Percentiles rank a stretch among this genome's conserved stretches.
phyloP scores from a whole-genome alignment of 2,329 filamentous ascomycete species.

The Clarireedia sp. region DNA sequence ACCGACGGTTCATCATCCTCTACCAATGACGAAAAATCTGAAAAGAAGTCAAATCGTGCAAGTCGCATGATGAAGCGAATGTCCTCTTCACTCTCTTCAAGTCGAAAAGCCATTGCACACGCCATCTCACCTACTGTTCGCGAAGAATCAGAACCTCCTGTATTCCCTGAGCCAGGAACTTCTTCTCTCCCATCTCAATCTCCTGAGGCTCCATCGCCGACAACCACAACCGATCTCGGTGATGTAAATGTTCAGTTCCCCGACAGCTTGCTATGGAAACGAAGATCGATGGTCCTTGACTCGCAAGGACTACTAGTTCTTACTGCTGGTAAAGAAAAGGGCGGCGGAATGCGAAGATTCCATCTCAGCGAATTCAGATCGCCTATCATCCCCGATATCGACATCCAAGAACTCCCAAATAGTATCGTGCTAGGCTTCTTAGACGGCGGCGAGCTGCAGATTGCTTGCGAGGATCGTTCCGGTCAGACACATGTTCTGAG shows the following conservation, averaged over 20 bases:
- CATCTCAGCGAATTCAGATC: slow-evolving; percentile 76
- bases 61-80: slow-evolving; percentile 55
- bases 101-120: slow-evolving; percentile 31
- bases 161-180: neutral
- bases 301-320: slow-evolving; percentile 76
- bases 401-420: slow-evolving; percentile 86
- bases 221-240: slow-evolving; percentile 37
- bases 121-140: slow-evolving; percentile 29
- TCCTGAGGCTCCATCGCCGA: slow-evolving; percentile 30
- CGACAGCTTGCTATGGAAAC: slow-evolving; percentile 93
- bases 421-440: slow-evolving; percentile 60
- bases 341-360: slow-evolving; percentile 65
- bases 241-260: slow-evolving; percentile 97
- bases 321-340: slow-evolving; percentile 38
- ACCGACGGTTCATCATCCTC: slow-evolving; percentile 33
- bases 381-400: slow-evolving; percentile 79
- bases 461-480: slow-evolving; percentile 55
- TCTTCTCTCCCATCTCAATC: slow-evolving; percentile 16
- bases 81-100: slow-evolving; percentile 46
- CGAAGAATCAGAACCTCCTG: slow-evolving; percentile 31
- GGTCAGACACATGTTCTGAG: slow-evolving; percentile 48
- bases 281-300: slow-evolving; percentile 80
- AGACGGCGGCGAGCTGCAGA: slow-evolving; percentile 54
- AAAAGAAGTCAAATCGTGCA: slow-evolving; percentile 40
- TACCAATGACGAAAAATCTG: slow-evolving; percentile 41